Evolutionary conservation across 106 monocot species (phyloP).

Genomic region (Vanilla planifolia): DNA sequence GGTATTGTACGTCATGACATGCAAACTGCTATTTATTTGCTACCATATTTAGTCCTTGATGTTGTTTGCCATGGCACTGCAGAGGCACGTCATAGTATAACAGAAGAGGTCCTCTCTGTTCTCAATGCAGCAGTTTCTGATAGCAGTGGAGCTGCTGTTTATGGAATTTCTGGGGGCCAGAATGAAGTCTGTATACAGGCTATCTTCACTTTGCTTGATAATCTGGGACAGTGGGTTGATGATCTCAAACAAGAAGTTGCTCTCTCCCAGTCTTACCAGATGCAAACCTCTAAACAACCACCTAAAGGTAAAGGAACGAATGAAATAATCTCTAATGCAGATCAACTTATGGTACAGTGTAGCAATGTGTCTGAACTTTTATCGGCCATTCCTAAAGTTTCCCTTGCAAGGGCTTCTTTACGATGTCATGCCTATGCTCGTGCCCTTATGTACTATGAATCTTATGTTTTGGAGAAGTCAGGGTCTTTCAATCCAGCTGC

Average conservation of each 20-base stretch:
- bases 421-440: constrained; percentile 90
- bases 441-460: constrained; percentile 89
- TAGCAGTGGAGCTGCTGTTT: constrained; percentile 36
- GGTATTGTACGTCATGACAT: constrained; percentile 97
- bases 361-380: constrained; percentile 80
- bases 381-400: constrained; percentile 91
- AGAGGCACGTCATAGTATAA: constrained; percentile 79
- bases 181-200: constrained; percentile 93
- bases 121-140: constrained; percentile 87
- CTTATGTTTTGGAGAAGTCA: constrained; percentile 72
- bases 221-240: constrained; percentile 98
- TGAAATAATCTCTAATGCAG: constrained; percentile 19
- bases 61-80: constrained; percentile 81
- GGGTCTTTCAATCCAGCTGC: constrained; percentile 94
- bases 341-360: constrained; percentile 64
- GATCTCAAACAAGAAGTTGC: constrained; percentile 92
- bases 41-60: constrained; percentile 93
- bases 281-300: constrained; percentile 25
- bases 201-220: constrained; percentile 94
- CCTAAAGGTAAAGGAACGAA: constrained; percentile 25
- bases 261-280: constrained; percentile 55
- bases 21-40: constrained; percentile 85
- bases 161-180: constrained; percentile 56
- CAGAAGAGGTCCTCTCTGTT: constrained; percentile 82
- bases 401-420: constrained; percentile 85